These are phyloP conservation scores for Fusarium sp. DNA, from an alignment of 2,329 filamentous ascomycete species.

Conservation along the genomic window DNA sequence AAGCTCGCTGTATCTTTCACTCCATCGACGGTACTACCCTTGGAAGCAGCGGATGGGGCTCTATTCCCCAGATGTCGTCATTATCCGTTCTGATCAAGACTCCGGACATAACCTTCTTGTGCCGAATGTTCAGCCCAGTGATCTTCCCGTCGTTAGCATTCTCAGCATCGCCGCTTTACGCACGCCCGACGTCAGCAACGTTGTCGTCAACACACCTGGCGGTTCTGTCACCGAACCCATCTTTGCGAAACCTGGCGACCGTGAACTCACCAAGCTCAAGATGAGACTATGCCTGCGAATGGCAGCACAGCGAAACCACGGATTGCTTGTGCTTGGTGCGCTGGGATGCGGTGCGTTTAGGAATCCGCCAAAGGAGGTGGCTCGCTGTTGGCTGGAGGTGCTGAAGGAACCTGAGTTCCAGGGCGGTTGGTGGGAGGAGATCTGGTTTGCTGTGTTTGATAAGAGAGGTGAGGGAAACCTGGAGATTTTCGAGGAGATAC, in stretches of 20 bases:
- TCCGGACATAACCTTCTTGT: slow-evolving; percentile 62
- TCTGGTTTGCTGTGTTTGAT: slow-evolving; percentile 74
- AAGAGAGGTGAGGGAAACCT: slow-evolving; percentile 62
- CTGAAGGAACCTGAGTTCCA: slow-evolving; percentile 71
- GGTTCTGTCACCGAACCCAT: slow-evolving; percentile 49
- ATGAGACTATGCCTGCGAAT: slow-evolving; percentile 73
- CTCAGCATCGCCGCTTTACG: slow-evolving; percentile 71
- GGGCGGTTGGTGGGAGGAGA: slow-evolving; percentile 72
- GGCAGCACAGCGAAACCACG: slow-evolving; percentile 68
- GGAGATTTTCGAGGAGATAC: slow-evolving; percentile 61
- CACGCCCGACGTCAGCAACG: slow-evolving; percentile 53
- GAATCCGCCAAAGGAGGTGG: slow-evolving; percentile 74
- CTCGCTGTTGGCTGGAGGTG: slow-evolving; percentile 72
- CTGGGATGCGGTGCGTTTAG: slow-evolving; percentile 76
- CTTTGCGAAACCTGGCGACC: slow-evolving; percentile 60
- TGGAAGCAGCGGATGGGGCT: slow-evolving; percentile 64
- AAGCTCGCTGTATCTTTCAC: slow-evolving; percentile 65
- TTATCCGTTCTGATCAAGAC: slow-evolving; percentile 66
- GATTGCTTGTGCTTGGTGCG: slow-evolving; percentile 74
- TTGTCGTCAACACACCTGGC: slow-evolving; percentile 31
- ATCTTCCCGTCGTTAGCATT: slow-evolving; percentile 68
- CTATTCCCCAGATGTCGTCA: slow-evolving; percentile 71
- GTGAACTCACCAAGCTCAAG: slow-evolving; percentile 71
- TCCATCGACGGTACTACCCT: slow-evolving; percentile 66
- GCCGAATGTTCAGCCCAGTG: slow-evolving; percentile 48